Evolutionary conservation across 352 stramenopile genomes (phyloP).

Genomic region (Phytopythium oedochilum): DNA sequence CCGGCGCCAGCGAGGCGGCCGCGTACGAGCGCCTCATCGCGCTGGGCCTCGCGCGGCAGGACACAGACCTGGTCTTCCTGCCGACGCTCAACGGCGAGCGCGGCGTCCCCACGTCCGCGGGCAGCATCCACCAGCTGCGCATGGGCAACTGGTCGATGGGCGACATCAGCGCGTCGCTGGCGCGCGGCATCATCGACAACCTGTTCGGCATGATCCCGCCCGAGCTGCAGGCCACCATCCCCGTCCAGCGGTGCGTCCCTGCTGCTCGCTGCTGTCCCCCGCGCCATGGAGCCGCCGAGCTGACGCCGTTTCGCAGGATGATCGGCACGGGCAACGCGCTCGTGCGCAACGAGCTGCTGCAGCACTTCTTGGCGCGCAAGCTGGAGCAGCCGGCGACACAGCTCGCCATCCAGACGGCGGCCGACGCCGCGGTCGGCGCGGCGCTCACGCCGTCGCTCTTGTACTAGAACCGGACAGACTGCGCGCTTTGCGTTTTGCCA

Average conservation of each 20-base stretch:
- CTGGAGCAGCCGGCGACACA: constrained; percentile 23
- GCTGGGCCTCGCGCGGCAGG: constrained; percentile 33
- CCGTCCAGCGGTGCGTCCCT: constrained; percentile 34
- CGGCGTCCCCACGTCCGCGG: constrained; percentile 23
- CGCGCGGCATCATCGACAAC: constrained; percentile 62
- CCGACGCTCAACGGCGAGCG: constrained; percentile 74
- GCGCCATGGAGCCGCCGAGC: no score
- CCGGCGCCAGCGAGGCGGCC: constrained; percentile 7
- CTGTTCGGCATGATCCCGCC: constrained; percentile 63
- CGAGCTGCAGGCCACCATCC: constrained; percentile 25
- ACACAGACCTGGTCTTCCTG: constrained; percentile 53
- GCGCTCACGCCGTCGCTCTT: constrained; percentile 35
- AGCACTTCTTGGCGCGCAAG: constrained; percentile 33
- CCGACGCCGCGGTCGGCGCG: constrained; percentile 54
- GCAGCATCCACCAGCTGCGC: constrained; percentile 38
- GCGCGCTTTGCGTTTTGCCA: no score
- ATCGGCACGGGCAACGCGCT: constrained; percentile 74
- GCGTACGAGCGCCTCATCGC: constrained; percentile 55
- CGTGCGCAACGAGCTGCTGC: constrained; percentile 56
- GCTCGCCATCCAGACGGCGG: constrained; percentile 38
- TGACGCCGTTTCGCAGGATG: constrained; percentile 28
- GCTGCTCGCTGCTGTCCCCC: not conserved
- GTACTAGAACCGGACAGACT: constrained; percentile 5
- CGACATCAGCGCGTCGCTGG: constrained; percentile 66
- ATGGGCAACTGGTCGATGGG: constrained; percentile 71